These are phyloP conservation scores for Pythium periplocum DNA, from an alignment of 352 stramenopile species.

Conservation along the genomic window DNA sequence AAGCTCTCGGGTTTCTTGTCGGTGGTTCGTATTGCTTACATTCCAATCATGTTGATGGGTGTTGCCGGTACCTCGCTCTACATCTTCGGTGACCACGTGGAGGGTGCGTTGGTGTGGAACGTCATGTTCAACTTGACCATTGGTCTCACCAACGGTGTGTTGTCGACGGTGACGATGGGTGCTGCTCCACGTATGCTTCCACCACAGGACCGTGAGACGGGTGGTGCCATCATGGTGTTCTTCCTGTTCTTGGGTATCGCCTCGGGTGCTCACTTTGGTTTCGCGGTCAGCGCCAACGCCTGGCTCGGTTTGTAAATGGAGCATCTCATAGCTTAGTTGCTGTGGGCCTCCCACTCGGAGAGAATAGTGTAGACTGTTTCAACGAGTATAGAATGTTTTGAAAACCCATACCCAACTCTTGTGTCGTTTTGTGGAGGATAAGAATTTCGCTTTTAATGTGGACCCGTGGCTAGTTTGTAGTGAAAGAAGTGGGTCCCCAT, in stretches of 20 bases:
- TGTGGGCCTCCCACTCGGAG: no score
- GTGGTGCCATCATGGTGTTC: slow-evolving; percentile 48
- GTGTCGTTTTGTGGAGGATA: no score
- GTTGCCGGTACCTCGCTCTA: slow-evolving; percentile 49
- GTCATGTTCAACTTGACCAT: slow-evolving; percentile 45
- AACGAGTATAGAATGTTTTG: no score
- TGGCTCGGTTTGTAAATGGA: slow-evolving; percentile 33
- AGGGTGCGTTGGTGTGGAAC: slow-evolving; percentile 30
- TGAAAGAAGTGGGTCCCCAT: no score
- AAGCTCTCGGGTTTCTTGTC: slow-evolving; percentile 33
- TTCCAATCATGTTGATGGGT: slow-evolving; percentile 53
- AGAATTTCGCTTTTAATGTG: no score
- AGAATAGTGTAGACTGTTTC: no score
- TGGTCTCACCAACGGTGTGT: slow-evolving; percentile 41
- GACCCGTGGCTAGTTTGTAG: no score
- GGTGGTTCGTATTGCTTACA: slow-evolving; percentile 42
- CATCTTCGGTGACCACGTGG: slow-evolving; percentile 28
- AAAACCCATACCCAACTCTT: no score
- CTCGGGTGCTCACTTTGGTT: slow-evolving; percentile 39
- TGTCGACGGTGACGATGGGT: slow-evolving; percentile 64
- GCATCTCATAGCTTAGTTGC: no score
- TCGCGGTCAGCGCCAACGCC: slow-evolving; percentile 41
- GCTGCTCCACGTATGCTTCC: slow-evolving; percentile 40
- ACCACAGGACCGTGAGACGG: slow-evolving; percentile 49
- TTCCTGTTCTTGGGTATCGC: slow-evolving; percentile 52